phyloP scores from a whole-genome alignment of 768 basidiomycete genomes.

The Leucosporidium scottii region DNA sequence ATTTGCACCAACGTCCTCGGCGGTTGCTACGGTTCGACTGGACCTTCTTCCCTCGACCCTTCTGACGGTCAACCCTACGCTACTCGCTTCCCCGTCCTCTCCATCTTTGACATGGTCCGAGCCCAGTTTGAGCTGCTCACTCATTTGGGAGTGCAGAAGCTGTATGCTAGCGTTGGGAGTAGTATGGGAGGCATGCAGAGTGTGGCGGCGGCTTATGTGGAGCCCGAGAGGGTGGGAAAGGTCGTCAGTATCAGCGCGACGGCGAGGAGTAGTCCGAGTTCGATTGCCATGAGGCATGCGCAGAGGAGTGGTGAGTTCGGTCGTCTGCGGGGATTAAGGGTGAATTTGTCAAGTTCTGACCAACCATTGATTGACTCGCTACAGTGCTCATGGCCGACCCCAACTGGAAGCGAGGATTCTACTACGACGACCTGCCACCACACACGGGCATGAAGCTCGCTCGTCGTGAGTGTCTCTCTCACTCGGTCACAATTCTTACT shows the following conservation, averaged over 20 bases:
- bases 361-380: neutral
- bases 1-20: slow-evolving; percentile 95
- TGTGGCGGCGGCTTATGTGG: slow-evolving; percentile 86
- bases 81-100: slow-evolving; percentile 82
- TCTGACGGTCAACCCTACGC: slow-evolving; percentile 61
- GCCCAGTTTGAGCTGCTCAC: slow-evolving; percentile 85
- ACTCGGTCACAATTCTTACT: no score
- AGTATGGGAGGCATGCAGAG: slow-evolving; percentile 99
- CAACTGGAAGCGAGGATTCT: slow-evolving; percentile 98
- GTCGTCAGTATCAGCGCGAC: slow-evolving; percentile 92
- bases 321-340: no score
- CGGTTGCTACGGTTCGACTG: slow-evolving; percentile 95
- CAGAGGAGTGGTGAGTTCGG: slow-evolving; percentile 76
- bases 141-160: slow-evolving; percentile 67
- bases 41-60: slow-evolving; percentile 77
- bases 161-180: slow-evolving; percentile 88
- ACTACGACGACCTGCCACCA: slow-evolving; percentile 89
- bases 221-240: slow-evolving; percentile 79
- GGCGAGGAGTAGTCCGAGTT: slow-evolving; percentile 81
- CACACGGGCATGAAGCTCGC: slow-evolving; percentile 99
- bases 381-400: slow-evolving; percentile 99
- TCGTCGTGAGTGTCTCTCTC: slow-evolving; percentile 63
- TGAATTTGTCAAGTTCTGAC: slow-evolving; percentile 1
- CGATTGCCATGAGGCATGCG: slow-evolving; percentile 91
- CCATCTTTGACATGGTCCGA: slow-evolving; percentile 93